Base-by-base conservation (phyloP, 208 protist species). In the Leptomonas pyrrhocoris region DNA sequence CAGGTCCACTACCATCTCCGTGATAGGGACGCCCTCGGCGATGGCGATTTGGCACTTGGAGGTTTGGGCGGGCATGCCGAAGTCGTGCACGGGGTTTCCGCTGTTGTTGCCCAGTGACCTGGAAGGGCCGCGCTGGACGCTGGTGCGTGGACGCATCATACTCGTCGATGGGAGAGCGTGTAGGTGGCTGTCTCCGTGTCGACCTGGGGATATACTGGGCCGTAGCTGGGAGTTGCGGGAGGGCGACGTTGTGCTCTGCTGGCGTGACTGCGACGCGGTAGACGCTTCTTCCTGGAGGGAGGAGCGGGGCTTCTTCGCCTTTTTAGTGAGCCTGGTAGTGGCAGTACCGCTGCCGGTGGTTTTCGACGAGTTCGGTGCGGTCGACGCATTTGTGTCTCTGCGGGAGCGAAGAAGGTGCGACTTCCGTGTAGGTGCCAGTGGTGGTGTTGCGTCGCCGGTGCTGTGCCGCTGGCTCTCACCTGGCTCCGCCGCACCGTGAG, bases 1-100 rank as follows among this genome's bases (percentile, higher is more conserved):
- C 18, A 94, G 53, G 68, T 92, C 81, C 3, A 88, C 74, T 23
- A 79, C 84, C 63, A 96, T 89, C 13, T 89, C 89, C 9, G 69
- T 89, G 58, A 96, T 79, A 25, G 84, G 76, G 12, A 81, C 84
- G 43, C 80, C 82, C 1, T 56, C 64, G 31, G 80, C 88, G 50
- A 96, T 77, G 45, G 86, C 63, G 51, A 94, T 82, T 12, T 77
- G 77, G 60, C 78, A 93, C 69, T 74, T 81, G 36, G 81, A 71
- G 6, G 46, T 49, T 28, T 84, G 86, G 15, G 77, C 77, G 73
- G 66, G 50, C 68, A 65, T 69, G 68, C 21, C 77, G 62, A 46
- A 30, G 85, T 49, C 57, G 38, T 49, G 51, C 9, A 18, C 64
- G 11, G 31, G 21, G 46, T 18, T 11, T 16, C 38, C 38, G 28